A percentile compares a stretch with the other conserved stretches of the same genome.
These are phyloP conservation scores for Prunus kanzakura DNA, from an alignment of 306 rosid species.

Conservation along the genomic window DNA sequence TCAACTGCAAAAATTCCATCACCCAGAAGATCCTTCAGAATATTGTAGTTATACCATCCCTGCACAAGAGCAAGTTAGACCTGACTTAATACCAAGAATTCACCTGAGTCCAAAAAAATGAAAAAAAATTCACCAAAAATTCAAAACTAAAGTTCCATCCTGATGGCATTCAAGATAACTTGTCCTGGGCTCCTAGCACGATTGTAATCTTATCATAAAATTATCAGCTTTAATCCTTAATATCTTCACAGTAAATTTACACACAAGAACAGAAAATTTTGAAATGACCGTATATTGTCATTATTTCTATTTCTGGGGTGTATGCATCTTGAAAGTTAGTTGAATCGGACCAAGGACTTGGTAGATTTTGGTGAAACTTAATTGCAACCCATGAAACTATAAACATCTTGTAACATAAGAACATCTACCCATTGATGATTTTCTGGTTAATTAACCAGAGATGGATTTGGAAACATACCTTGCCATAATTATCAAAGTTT, in stretches of 20 bases:
- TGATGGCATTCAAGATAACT: not conserved
- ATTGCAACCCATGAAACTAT: not conserved
- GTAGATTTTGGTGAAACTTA: not conserved
- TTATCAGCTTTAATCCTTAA: no score
- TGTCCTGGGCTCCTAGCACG: not conserved
- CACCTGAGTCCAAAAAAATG: not conserved
- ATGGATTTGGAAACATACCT: conserved; percentile 36
- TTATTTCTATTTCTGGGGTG: no score
- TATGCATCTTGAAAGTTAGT: no score
- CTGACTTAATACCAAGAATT: not conserved
- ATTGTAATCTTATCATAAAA: not conserved
- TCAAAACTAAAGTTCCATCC: not conserved
- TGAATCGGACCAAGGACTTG: not conserved
- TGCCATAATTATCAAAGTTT: conserved; percentile 74
- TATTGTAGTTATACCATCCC: conserved; percentile 58
- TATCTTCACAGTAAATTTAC: no score
- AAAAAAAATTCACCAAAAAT: not conserved
- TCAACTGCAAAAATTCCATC: conserved; percentile 84
- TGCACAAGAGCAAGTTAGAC: conserved; percentile 20
- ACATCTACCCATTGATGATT: no score
- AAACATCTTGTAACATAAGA: not conserved
- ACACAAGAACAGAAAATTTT: no score
- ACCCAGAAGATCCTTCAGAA: conserved; percentile 78
- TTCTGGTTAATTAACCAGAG: not conserved
- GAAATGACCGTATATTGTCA: no score